A percentile compares a stretch with the other conserved stretches of the same genome.
These are phyloP conservation scores for Phyllosticta citrichinensis DNA, from an alignment of 2,329 filamentous ascomycete genomes.

Conservation along the genomic window DNA sequence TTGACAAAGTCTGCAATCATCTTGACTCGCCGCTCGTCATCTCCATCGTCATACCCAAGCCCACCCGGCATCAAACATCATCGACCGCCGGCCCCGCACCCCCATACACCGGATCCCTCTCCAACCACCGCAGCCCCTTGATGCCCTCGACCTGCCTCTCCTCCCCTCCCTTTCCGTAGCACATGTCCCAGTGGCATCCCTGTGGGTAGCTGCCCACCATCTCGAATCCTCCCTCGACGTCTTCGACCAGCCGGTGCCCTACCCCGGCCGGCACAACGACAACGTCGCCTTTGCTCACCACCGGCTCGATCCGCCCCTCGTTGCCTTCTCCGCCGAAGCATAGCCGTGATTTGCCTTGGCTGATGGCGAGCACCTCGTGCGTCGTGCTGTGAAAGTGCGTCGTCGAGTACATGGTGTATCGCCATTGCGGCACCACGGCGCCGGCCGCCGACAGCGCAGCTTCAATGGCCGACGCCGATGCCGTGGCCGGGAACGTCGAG, in stretches of 20 bases:
- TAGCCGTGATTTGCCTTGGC: conserved; percentile 47
- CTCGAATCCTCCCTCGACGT: conserved; percentile 46
- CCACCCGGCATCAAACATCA: conserved; percentile 14
- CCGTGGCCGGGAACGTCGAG: conserved; percentile 38
- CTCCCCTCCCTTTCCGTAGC: conserved; percentile 52
- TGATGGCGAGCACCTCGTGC: conserved; percentile 56
- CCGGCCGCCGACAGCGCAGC: conserved; percentile 43
- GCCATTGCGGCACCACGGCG: conserved; percentile 54
- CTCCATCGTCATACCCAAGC: neutral
- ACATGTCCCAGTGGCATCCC: conserved; percentile 58
- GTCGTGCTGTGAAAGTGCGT: conserved; percentile 59
- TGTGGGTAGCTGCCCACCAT: conserved; percentile 60
- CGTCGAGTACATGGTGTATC: conserved; percentile 57
- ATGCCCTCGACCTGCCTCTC: conserved; percentile 43
- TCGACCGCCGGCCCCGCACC: conserved; percentile 42
- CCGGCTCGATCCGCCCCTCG: conserved; percentile 44
- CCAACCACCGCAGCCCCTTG: conserved; percentile 44
- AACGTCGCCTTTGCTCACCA: conserved; percentile 50
- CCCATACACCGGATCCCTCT: conserved; percentile 51
- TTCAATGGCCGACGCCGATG: conserved; percentile 44
- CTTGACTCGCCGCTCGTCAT: neutral
- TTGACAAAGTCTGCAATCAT: neutral
- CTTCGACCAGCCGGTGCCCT: conserved; percentile 51
- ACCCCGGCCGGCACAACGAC: conserved; percentile 58
- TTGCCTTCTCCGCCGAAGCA: conserved; percentile 60